Evolutionary conservation across 1,139 yeast genomes (phyloP).

Genomic region (Candida pseudoviswanathii): DNA sequence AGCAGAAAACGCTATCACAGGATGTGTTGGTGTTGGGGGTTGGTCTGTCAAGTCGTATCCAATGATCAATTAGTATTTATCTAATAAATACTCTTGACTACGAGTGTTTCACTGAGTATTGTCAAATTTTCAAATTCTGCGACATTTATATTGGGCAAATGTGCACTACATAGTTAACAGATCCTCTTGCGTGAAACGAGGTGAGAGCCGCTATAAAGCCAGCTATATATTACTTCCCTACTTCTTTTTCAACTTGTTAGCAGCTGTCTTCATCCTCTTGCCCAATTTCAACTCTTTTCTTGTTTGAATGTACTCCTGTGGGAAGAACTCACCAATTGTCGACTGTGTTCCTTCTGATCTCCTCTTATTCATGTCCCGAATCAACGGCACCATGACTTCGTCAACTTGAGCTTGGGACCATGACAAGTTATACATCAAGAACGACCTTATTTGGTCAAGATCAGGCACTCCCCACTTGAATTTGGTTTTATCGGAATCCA

Average conservation of each 20-base stretch:
- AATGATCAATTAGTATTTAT: no score
- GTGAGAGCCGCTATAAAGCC: no score
- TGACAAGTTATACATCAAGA: conserved; percentile 69
- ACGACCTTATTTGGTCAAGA: conserved; percentile 73
- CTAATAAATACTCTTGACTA: no score
- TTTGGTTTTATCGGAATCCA: conserved; percentile 73
- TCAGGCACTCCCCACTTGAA: conserved; percentile 94
- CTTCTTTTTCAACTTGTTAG: conserved; percentile 46
- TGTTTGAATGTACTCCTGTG: conserved; percentile 47
- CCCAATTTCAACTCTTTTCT: conserved; percentile 53
- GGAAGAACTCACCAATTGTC: conserved; percentile 62
- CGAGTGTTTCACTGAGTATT: no score
- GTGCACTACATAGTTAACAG: no score
- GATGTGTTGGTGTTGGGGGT: no score
- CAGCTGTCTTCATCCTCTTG: conserved; percentile 61
- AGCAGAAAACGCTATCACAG: no score
- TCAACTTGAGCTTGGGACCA: conserved; percentile 82
- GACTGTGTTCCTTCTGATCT: conserved; percentile 56
- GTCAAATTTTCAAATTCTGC: no score
- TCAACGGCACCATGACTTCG: conserved; percentile 86
- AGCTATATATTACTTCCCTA: no score
- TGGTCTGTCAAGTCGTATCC: no score
- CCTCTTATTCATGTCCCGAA: conserved; percentile 71
- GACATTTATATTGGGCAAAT: no score
- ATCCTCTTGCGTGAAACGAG: no score